A percentile compares a stretch with the other conserved stretches of the same genome.
Conservation (phyloP, 192 early-diverging fungal species). For the Mortierella hygrophila region DNA sequence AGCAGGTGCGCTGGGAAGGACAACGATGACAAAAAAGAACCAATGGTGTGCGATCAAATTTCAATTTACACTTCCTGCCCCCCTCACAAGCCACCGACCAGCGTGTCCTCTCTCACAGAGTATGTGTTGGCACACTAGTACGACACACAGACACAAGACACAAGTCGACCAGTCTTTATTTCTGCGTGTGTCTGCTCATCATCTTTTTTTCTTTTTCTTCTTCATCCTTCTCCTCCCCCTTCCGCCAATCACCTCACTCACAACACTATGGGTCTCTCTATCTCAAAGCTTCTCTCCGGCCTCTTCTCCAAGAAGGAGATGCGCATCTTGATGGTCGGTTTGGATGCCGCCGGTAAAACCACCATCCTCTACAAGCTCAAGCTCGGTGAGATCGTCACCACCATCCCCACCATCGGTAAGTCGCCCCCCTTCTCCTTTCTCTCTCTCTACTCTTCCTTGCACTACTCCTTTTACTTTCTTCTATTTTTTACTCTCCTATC, state of each 20-base stretch:
- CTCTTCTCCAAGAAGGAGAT: constrained; percentile 96
- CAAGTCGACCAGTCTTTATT: not conserved
- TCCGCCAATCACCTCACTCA: constrained; percentile 8
- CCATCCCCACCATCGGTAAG: constrained; percentile 98
- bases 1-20: too few relatives aligned
- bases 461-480: not conserved
- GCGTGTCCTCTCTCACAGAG: not conserved
- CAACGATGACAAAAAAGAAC: too few relatives aligned
- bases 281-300: constrained; percentile 83
- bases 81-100: too few relatives aligned
- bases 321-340: constrained; percentile 97
- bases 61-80: too few relatives aligned
- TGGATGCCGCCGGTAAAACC: constrained; percentile 97
- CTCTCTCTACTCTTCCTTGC: not conserved
- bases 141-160: too few relatives aligned
- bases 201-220: constrained; percentile 26
- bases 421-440: not conserved
- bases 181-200: constrained; percentile 11
- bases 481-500: not conserved
- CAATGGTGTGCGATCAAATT: too few relatives aligned
- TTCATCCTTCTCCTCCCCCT: constrained; percentile 22
- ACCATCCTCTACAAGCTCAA: constrained; percentile 99
- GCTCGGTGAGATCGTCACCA: constrained; percentile 99
- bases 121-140: not conserved
- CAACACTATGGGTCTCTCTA: constrained; percentile 82